Evolutionary conservation across 805 yeast genomes (phyloP), one percentile per base, ranked within the genome.

Genomic region (Clavispora carvajalis): DNA sequence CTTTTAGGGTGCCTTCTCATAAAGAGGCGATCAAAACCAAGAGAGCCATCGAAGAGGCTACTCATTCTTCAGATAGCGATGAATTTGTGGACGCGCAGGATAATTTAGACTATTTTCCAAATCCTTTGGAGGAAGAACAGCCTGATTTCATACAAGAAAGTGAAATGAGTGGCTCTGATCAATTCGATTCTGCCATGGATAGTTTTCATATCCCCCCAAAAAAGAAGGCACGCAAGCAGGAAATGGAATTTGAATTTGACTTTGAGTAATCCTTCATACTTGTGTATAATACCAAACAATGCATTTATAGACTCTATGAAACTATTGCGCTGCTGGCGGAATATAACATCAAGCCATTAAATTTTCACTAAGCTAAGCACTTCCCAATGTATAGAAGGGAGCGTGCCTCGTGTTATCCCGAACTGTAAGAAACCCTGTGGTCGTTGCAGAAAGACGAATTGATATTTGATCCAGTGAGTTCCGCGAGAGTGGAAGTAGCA

Each of bases 161-260:
- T 7, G 34, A 31, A 1, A 15, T 9, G 4, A 31, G 13, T 10
- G n/a, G 34, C 15, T 18, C 34, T 8, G 34, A 31, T 8, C 34
- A 18, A n/a, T 19, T 31, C 19, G 34, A 19, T 15, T 28, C 31
- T 3, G 31, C 31, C 3, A 15, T 28, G 31, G 31, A 15, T 6
- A 28, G 31, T 13, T 28, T 28, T 8, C 18, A 11, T 3, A 12
- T 8, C 6, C 22, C 34, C 5, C 23, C 23, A 6, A 15, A 19
- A 15, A 28, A 28, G 10, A 28, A 13, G 28, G 15, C 37, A 22
- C 19, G 30, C 13, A 17, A 5, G 17, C 13, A 17, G 7, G 46
- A 40, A 23, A 45, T 55, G 46, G 60, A 58, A 19, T 53, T 58
- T 39, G 61, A 58, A 24, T 56, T 57, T 41, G 62, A 59, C 44